phyloP scores from a whole-genome alignment of 768 basidiomycete genomes.

The Lactifluus rugatus region DNA sequence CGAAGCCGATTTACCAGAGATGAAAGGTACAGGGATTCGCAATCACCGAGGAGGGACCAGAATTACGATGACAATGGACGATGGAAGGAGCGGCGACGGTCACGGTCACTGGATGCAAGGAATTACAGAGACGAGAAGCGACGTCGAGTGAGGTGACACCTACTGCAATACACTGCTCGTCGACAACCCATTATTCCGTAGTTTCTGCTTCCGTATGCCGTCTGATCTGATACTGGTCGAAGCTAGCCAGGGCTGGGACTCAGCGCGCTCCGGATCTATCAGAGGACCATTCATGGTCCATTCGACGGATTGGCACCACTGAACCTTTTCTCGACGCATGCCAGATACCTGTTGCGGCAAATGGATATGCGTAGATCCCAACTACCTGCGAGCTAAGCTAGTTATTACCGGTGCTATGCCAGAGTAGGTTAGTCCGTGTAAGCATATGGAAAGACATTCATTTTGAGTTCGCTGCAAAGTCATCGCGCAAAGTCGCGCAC shows the following conservation, averaged over 20 bases:
- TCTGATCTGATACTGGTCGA: not conserved
- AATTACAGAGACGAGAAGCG: conserved; percentile 27
- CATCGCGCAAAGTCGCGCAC: too few relatives aligned
- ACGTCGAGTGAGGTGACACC: conserved; percentile 35
- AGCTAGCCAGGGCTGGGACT: not conserved
- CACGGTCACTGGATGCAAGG: conserved; percentile 23
- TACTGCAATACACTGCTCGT: not conserved
- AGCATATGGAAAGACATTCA: too few relatives aligned
- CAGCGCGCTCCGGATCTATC: not conserved
- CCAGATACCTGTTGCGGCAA: not conserved
- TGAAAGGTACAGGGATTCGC: not conserved
- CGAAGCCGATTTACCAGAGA: not conserved
- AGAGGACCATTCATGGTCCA: too few relatives aligned
- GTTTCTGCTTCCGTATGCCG: not conserved
- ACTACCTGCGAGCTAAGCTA: not conserved
- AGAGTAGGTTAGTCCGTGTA: not conserved
- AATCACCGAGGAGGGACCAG: conserved; percentile 14
- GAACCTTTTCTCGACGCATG: not conserved
- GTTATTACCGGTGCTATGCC: not conserved
- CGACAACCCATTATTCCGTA: not conserved
- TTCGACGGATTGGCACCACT: not conserved
- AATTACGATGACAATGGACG: conserved; percentile 15
- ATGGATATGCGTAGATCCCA: not conserved
- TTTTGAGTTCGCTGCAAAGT: not conserved
- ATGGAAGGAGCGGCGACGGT: conserved; percentile 22